Evolutionary conservation across 257 asterid genomes (phyloP).

Genomic region (Ajuga chamaepitys): DNA sequence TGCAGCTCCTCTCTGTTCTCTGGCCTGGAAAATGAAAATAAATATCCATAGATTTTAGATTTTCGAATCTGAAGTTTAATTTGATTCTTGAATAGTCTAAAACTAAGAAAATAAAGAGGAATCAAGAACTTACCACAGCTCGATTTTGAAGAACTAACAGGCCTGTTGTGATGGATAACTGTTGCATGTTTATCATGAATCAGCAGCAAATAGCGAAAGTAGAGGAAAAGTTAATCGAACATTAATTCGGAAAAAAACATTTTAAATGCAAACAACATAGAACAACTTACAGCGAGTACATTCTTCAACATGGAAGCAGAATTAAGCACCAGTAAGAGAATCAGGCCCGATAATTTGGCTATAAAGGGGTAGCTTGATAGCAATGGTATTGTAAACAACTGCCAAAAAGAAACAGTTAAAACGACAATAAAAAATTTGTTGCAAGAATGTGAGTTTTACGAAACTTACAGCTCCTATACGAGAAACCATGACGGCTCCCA

Average conservation of each 20-base stretch:
- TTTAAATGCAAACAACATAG: too few species aligned
- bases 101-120: background rate
- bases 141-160: constrained; percentile 71
- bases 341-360: constrained; percentile 48
- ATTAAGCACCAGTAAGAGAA: constrained; percentile 43
- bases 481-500: constrained; percentile 55
- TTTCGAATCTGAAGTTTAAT: background rate
- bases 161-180: constrained; percentile 73
- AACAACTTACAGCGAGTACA: constrained; percentile 57
- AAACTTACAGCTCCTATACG: constrained; percentile 70
- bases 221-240: too few species aligned
- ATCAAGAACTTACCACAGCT: constrained; percentile 57
- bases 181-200: constrained; percentile 9
- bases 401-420: constrained; percentile 15
- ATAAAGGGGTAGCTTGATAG: constrained; percentile 66
- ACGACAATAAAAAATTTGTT: background rate
- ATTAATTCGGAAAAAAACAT: too few species aligned
- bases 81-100: background rate
- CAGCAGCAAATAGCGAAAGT: too few species aligned
- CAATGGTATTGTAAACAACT: constrained; percentile 60
- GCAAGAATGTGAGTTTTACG: background rate
- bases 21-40: constrained; percentile 52
- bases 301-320: constrained; percentile 69
- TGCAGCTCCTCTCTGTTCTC: constrained; percentile 78
- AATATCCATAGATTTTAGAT: background rate